A percentile compares a stretch with the other conserved stretches of the same genome.
phyloP scores from a whole-genome alignment of 2,329 filamentous ascomycete species.

The Exophiala alcalophila region DNA sequence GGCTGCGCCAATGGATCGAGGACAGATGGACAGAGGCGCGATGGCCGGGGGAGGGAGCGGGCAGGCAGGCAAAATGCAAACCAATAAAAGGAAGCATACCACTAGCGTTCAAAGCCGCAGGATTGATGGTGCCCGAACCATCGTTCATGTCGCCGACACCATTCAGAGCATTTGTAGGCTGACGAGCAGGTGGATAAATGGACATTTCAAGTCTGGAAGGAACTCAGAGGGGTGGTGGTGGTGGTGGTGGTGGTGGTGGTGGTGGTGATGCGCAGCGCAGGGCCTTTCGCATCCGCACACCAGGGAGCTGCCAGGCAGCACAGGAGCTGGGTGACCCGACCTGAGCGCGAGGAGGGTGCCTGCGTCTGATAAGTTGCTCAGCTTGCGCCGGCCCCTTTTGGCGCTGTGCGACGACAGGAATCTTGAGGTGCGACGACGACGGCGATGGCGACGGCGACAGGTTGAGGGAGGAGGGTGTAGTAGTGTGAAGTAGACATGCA shows the following conservation, averaged over 20 bases:
- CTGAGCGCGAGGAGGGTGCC: slow-evolving; percentile 21
- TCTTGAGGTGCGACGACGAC: slow-evolving; percentile 23
- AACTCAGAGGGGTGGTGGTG: slow-evolving; percentile 17
- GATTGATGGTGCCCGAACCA: slow-evolving; percentile 87
- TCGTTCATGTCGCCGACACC: slow-evolving; percentile 56
- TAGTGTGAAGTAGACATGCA: slow-evolving; percentile 26
- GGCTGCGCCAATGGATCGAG: slow-evolving; percentile 6
- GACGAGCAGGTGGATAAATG: slow-evolving; percentile 48
- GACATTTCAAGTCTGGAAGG: slow-evolving; percentile 28
- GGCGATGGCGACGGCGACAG: slow-evolving; percentile 16
- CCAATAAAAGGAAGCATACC: slow-evolving; percentile 51
- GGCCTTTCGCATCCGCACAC: slow-evolving; percentile 26
- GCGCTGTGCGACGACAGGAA: slow-evolving; percentile 19
- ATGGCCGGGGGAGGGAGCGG: slow-evolving; percentile 9
- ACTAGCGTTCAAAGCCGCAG: slow-evolving; percentile 76
- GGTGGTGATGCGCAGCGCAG: slow-evolving; percentile 26
- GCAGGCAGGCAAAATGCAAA: slow-evolving; percentile 4
- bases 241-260: slow-evolving; percentile 13
- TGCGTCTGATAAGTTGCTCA: slow-evolving; percentile 23
- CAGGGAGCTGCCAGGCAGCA: slow-evolving; percentile 26
- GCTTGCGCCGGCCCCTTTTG: slow-evolving; percentile 14
- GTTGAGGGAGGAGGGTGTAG: slow-evolving; percentile 7
- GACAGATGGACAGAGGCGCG: slow-evolving; percentile 10
- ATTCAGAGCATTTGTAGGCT: slow-evolving; percentile 61
- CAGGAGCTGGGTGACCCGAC: slow-evolving; percentile 26